Conservation (phyloP, 1,284 basidiomycete genomes). For the Trametes polyzona region DNA sequence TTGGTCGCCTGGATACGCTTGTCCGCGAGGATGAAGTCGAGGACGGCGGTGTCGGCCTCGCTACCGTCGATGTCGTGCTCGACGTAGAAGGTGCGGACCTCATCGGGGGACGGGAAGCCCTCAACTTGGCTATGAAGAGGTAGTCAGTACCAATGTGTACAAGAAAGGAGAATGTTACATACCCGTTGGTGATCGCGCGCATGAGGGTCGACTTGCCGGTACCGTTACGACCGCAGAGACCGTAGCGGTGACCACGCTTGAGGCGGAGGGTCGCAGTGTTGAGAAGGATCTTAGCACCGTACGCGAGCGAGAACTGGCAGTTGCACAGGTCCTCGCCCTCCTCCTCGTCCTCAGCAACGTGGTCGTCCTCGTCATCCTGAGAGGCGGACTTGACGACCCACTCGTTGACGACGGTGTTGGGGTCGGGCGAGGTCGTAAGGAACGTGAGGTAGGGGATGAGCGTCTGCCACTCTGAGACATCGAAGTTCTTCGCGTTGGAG, state of each 20-base stretch:
- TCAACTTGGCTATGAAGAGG: conserved; percentile 77
- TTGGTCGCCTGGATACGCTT: conserved; percentile 79
- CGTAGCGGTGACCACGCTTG: conserved; percentile 98
- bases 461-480: conserved; percentile 85
- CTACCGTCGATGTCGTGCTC: conserved; percentile 98
- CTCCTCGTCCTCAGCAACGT: conserved; percentile 86
- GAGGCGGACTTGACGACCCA: conserved; percentile 90
- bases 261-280: conserved; percentile 96
- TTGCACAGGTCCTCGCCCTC: conserved; percentile 98
- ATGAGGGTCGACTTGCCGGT: conserved; percentile 98
- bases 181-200: conserved; percentile 90
- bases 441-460: conserved; percentile 81
- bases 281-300: conserved; percentile 97
- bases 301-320: conserved; percentile 97
- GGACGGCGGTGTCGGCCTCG: conserved; percentile 90
- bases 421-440: conserved; percentile 67
- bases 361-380: conserved; percentile 73
- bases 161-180: conserved; percentile 14
- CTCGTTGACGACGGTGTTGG: conserved; percentile 75
- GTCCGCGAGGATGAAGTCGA: conserved; percentile 88
- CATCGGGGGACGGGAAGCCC: conserved; percentile 95
- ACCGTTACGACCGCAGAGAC: conserved; percentile 98
- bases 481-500: conserved; percentile 91
- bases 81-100: conserved; percentile 98
- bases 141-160: conserved; percentile 5